Conservation (phyloP, 208 protist genomes). For the Trypanosoma platydactyli region DNA sequence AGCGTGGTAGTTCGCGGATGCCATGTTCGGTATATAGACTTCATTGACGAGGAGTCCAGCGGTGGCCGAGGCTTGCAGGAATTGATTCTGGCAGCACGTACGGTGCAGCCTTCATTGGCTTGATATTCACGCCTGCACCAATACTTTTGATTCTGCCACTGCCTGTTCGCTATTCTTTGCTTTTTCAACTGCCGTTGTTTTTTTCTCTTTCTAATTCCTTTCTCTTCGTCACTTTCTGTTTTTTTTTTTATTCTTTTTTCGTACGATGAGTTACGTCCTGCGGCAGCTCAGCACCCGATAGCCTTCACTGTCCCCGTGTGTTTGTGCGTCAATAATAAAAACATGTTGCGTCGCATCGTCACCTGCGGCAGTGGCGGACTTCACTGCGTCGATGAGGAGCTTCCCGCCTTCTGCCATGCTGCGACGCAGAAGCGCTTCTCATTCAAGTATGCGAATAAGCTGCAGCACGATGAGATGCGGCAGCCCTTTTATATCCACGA, state of each 20-base stretch:
- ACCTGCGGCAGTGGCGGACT: not conserved
- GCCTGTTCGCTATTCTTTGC: not conserved
- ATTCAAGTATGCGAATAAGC: conserved; percentile 85
- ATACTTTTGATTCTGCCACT: conserved; percentile 19
- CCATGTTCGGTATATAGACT: conserved; percentile 67
- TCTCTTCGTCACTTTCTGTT: conserved; percentile 24
- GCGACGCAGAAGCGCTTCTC: conserved; percentile 67
- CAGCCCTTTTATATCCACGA: conserved; percentile 87
- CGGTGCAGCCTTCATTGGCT: conserved; percentile 18
- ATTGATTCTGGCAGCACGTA: conserved; percentile 27
- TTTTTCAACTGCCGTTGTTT: not conserved
- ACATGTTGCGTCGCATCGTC: conserved; percentile 31
- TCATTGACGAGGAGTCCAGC: conserved; percentile 47
- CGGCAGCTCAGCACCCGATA: too few relatives aligned
- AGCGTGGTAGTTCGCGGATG: conserved; percentile 69
- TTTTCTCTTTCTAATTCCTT: not conserved
- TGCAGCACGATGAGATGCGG: conserved; percentile 76
- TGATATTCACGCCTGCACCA: not conserved
- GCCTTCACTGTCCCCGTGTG: conserved; percentile 9
- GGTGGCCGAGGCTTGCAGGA: conserved; percentile 52
- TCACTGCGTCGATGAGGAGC: conserved; percentile 4
- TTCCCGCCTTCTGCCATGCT: conserved; percentile 11
- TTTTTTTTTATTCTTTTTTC: conserved; percentile 15
- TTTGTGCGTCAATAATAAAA: conserved; percentile 11
- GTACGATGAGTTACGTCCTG: too few relatives aligned